A percentile compares a stretch with the other conserved stretches of the same genome.
Evolutionary conservation across 345 rosid species (phyloP).

Genomic region (Microcos paniculata): DNA sequence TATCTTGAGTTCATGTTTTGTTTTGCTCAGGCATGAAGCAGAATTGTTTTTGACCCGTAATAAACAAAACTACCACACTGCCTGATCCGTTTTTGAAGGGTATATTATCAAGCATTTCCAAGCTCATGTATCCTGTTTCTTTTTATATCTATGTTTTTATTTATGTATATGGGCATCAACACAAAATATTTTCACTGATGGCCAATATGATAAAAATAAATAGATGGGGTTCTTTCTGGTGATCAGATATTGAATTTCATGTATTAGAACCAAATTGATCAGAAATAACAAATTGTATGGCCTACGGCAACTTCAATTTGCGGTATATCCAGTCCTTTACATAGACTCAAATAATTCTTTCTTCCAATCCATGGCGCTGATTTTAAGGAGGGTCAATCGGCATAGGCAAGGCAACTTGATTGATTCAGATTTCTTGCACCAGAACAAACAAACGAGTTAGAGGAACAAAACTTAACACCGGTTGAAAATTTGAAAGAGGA

Average conservation of each 20-base stretch:
- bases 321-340: background rate
- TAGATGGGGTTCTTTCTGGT: background rate
- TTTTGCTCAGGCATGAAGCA: background rate
- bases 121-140: constrained; percentile 14
- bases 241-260: background rate
- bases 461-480: background rate
- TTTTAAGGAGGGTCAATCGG: background rate
- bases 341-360: background rate
- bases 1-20: background rate
- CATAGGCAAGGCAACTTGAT: background rate
- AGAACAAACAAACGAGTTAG: background rate
- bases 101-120: background rate
- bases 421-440: background rate
- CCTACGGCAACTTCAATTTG: background rate
- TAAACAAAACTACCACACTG: background rate
- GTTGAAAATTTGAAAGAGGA: background rate
- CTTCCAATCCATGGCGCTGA: background rate
- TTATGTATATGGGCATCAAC: background rate
- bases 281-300: background rate
- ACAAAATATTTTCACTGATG: background rate
- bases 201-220: background rate
- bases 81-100: constrained; percentile 4
- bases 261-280: background rate
- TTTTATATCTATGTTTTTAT: too few relatives aligned
- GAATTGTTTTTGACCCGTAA: background rate